Evolutionary conservation across 306 rosid species (phyloP).

Genomic region (Vicia sativa): DNA sequence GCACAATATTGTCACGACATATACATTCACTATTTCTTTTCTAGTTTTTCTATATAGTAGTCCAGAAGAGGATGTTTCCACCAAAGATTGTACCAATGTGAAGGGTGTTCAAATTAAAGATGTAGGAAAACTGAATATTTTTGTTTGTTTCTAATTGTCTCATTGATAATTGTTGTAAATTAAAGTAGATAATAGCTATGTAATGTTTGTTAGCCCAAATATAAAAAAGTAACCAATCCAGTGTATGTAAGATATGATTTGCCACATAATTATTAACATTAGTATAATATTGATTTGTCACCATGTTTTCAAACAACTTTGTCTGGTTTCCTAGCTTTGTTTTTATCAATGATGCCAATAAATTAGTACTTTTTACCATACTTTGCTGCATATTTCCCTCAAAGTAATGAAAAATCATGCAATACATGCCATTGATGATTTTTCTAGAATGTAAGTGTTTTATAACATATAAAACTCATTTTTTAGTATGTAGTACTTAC

Average conservation of each 20-base stretch:
- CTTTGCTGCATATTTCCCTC: neutral
- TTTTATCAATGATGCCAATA: neutral
- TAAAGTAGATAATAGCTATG: neutral
- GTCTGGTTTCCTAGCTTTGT: neutral
- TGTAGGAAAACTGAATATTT: neutral
- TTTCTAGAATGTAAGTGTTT: no score
- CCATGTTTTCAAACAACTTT: slow-evolving; percentile 18
- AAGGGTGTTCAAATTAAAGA: neutral
- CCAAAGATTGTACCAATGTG: neutral
- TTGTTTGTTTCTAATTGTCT: neutral
- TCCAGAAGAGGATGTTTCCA: slow-evolving; percentile 13
- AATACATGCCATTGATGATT: neutral
- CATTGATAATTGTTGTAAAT: neutral
- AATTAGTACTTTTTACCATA: neutral
- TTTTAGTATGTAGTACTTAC: no score
- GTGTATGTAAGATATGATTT: neutral
- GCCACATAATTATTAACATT: neutral
- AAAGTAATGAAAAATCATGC: neutral
- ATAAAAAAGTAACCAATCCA: neutral
- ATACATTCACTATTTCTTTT: neutral
- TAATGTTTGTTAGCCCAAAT: neutral
- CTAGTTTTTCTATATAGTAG: neutral
- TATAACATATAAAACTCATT: neutral
- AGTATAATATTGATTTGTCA: slow-evolving; percentile 1
- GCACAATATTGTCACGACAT: neutral